Evolutionary conservation across 768 basidiomycete genomes (phyloP).

Genomic region (Rhodotorula babjevae): DNA sequence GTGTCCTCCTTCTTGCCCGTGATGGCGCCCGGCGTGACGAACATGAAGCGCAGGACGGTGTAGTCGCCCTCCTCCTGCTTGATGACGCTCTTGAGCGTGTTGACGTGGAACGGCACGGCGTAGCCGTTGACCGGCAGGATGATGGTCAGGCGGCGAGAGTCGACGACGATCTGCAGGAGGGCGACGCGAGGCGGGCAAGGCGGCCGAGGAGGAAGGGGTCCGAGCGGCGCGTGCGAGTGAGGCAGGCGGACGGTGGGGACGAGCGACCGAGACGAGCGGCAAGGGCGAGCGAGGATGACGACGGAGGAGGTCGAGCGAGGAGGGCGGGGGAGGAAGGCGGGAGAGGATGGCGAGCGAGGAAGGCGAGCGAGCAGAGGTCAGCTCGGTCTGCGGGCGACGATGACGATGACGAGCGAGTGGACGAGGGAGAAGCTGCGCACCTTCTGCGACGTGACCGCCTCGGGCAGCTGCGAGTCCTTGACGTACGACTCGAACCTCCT

Average conservation of each 20-base stretch:
- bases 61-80: conserved; percentile 96
- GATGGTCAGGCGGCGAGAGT: conserved; percentile 82
- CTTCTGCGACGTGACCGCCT: conserved; percentile 70
- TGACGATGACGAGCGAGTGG: background rate
- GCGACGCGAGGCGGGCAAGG: background rate
- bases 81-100: conserved; percentile 94
- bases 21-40: conserved; percentile 95
- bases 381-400: background rate
- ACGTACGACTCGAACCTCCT: conserved; percentile 96
- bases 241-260: too few relatives aligned
- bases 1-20: conserved; percentile 99
- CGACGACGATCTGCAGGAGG: conserved; percentile 69
- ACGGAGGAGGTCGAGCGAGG: too few relatives aligned
- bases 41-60: conserved; percentile 92
- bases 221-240: too few relatives aligned
- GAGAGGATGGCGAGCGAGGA: too few relatives aligned
- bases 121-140: conserved; percentile 90
- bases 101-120: conserved; percentile 96
- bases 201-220: too few relatives aligned
- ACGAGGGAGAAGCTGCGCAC: conserved; percentile 57
- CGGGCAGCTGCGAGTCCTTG: conserved; percentile 82
- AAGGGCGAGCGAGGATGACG: too few relatives aligned
- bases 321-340: too few relatives aligned
- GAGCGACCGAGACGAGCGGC: too few relatives aligned
- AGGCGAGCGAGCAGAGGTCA: background rate